Evolutionary conservation across 805 yeast species (phyloP), one percentile per base, ranked within the genome.

Genomic region (Zygosaccharomyces bisporus): DNA sequence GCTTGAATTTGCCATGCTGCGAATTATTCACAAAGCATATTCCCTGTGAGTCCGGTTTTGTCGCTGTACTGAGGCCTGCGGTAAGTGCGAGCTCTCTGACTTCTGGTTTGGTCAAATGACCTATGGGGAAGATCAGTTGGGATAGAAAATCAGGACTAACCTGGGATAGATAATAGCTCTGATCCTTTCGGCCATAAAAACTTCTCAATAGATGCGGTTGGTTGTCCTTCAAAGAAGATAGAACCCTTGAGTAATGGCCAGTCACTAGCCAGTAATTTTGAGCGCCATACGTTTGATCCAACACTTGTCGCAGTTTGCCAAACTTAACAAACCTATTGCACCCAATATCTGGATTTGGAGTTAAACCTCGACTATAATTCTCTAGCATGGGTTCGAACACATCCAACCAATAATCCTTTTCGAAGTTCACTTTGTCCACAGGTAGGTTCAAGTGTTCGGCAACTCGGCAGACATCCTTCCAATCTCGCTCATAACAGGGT

Each of bases 341-440:
- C 14, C 82, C 79, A 16, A 90, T 82, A 60, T 93, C 99, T 0
- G 99, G 98, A 55, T 93, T 93, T 0, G 99, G 99, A 1, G 99
- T 93, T 33, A 73, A 55, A 0, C 99, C 99, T 7, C 50, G 57
- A 27, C 72, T 67, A 60, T 90, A 93, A 56, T 71, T 73, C 3
- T 77, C 77, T 17, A 93, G 64, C 97, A 93, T 91, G 1, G 99
- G 98, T 59, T 79, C 83, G 61, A 93, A 93, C 6, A 93, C 98
- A 44, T 84, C 83, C 14, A 72, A 70, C 99, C 99, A 93, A 64
- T 93, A 93, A 44, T 93, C 97, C 50, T 75, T 76, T 56, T 93
- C 98, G 56, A 93, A 85, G 58, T 81, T 85, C 4, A 89, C 84
- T 50, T 91, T 68, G 43, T 80, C 84, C 51, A 90, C 78, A 0